Base-by-base conservation (phyloP, 2,329 filamentous ascomycete genomes). In the Tolypocladium inflatum region DNA sequence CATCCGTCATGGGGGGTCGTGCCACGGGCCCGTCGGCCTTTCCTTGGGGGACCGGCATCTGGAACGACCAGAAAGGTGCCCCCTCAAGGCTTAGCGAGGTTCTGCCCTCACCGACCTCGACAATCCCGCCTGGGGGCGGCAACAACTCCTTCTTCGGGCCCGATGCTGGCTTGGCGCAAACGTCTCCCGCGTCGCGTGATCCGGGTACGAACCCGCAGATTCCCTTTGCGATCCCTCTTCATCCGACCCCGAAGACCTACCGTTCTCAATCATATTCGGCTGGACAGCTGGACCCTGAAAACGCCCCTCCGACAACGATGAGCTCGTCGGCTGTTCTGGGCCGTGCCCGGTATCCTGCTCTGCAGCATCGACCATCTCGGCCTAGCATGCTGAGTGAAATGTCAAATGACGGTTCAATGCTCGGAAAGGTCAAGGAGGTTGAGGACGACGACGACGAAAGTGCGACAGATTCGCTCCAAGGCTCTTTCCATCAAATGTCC, bases 231-330 rank as follows among this genome's bases (percentile, higher is more conserved):
- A 95, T 96, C 63, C 91, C 91, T 4, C 79, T 96, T 23, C 90
- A 96, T 62, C 91, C 93, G 1, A 94, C 90, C 0, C 90, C 90
- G 2, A 97, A 97, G 73, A 91, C 90, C 1, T 94, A 96, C 66
- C 87, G 94, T 50, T 99, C 94, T 7, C 91, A 97, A 72, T 97
- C 94, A 5, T 97, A 97, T 72, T 97, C 93, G 0, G 93, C 96
- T 54, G 92, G 92, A 5, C 92, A 97, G 70, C 78, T 91, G 60
- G 91, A 96, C 56, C 82, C 86, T 1, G 89, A 93, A 59, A 74
- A 74, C 1, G 66, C 73, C 3, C 65, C 74, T 17, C 67, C 72
- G 4, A 64, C 76, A 33, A 66, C 73, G 2, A 73, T 80, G 70
- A 75, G 72, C 58, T 70, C 79, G 3, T 75, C 81, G 4, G 73